phyloP scores from a whole-genome alignment of 1,139 yeast species.

The Kodamaea ohmeri region DNA sequence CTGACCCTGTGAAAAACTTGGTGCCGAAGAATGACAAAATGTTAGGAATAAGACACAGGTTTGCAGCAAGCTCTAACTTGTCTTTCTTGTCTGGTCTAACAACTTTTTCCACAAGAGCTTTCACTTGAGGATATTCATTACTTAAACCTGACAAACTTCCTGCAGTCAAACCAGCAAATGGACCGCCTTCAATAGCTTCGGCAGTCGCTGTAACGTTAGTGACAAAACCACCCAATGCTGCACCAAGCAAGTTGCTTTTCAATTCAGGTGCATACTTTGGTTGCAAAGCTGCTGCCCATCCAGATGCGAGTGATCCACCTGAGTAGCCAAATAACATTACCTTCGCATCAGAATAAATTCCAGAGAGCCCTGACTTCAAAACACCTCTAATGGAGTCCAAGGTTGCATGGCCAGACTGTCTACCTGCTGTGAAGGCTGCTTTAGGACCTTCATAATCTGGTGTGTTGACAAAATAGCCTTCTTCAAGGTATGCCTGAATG shows the following conservation, averaged over 20 bases:
- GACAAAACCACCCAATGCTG: constrained; percentile 20
- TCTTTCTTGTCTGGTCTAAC: constrained; percentile 8
- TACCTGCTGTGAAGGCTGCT: constrained; percentile 29
- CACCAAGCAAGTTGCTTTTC: constrained; percentile 15
- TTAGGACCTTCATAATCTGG: constrained; percentile 29
- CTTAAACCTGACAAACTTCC: constrained; percentile 26
- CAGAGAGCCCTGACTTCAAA: constrained; percentile 15
- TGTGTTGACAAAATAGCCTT: constrained; percentile 21
- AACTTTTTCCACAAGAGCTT: constrained; percentile 7
- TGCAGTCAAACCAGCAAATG: constrained; percentile 28
- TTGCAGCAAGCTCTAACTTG: constrained; percentile 5
- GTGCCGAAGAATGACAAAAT: constrained; percentile 14
- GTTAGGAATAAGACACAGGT: constrained; percentile 9
- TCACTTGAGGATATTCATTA: constrained; percentile 26
- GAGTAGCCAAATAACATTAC: constrained; percentile 22
- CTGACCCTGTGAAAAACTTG: constrained; percentile 19
- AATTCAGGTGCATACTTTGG: constrained; percentile 22
- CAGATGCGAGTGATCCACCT: constrained; percentile 21
- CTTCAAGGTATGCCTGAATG: constrained; percentile 17
- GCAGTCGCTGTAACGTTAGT: constrained; percentile 22
- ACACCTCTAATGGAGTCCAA: constrained; percentile 29
- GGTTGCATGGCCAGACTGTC: constrained; percentile 27
- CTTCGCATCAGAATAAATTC: constrained; percentile 15
- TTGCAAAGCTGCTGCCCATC: constrained; percentile 22
- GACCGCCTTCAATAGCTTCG: constrained; percentile 24